A percentile compares a stretch with the other conserved stretches of the same genome.
Evolutionary conservation across 352 stramenopile species (phyloP).

Genomic region (Aphanomyces invadans): DNA sequence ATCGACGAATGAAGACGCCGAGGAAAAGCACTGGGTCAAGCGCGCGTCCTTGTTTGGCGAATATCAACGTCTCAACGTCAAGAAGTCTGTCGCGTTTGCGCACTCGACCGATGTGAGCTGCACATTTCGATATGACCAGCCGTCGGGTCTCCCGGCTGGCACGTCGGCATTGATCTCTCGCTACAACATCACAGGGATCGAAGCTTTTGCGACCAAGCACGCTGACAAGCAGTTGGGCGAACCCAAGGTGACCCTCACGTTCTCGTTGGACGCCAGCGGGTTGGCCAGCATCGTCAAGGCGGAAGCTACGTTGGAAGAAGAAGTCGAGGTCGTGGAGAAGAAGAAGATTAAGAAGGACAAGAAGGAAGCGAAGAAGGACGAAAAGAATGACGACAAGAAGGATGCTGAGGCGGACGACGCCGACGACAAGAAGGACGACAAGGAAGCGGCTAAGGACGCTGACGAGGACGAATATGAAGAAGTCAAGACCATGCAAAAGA

Average conservation of each 20-base stretch:
- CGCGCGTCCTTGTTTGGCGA: conserved; percentile 88
- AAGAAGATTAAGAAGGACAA: conserved; percentile 27
- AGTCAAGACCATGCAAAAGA: conserved; percentile 88
- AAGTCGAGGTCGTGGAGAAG: conserved; percentile 49
- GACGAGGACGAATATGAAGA: conserved; percentile 41
- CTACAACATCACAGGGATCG: conserved; percentile 91
- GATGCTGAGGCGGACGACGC: conserved; percentile 41
- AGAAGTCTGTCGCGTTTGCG: conserved; percentile 94
- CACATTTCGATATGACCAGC: conserved; percentile 88
- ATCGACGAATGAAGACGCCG: conserved; percentile 35
- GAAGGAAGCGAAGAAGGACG: too few relatives aligned
- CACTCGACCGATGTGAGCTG: conserved; percentile 88
- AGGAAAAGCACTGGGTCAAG: conserved; percentile 85
- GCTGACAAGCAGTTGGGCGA: conserved; percentile 79
- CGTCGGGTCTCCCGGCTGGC: conserved; percentile 58
- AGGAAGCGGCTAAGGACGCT: conserved; percentile 32
- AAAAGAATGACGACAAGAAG: too few relatives aligned
- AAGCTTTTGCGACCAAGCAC: conserved; percentile 83
- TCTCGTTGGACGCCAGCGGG: conserved; percentile 89
- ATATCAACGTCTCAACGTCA: conserved; percentile 71
- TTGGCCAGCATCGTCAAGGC: conserved; percentile 88
- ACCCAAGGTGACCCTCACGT: conserved; percentile 93
- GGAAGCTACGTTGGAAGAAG: conserved; percentile 85
- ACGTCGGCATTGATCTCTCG: conserved; percentile 73
- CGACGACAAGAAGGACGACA: neutral